Base-by-base conservation (phyloP, 2,329 filamentous ascomycete species). In the Claviceps spartinae region DNA sequence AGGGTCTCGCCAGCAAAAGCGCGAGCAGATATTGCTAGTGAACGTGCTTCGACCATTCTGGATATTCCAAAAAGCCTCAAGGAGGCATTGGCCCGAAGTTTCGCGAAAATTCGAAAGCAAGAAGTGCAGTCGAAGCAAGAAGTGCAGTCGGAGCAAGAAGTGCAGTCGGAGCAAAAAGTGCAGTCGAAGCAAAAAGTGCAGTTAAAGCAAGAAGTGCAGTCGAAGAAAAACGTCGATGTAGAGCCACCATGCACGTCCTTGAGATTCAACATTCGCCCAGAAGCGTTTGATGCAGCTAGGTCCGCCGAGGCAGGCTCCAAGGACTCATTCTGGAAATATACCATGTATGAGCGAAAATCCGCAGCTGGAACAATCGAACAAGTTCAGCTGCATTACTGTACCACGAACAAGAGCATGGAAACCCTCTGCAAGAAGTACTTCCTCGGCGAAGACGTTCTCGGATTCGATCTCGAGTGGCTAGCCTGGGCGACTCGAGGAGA, bases 391-490 rank as follows among this genome's bases (percentile, higher is more conserved):
- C 81, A 91, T 62, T 95, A 95, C 65, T 95, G 88, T 71, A 81
- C 71, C 48, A 84, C 73, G 52, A 77, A 75, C 45, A 71, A 79
- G 38, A 79, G 78, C 2, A 84, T 85, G 18, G 88, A 96, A 63
- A 67, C 71, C 5, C 76, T 86, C 7, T 73, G 80, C 54, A 66
- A 79, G 54, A 66, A 77, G 53, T 74, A 84, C 53, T 95, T 96
- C 58, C 62, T 82, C 41, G 58, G 76, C 26, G 81, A 93, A 60
- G 72, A 79, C 41, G 67, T 94, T 2, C 64, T 96, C n/a, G 90
- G 90, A 0, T 88, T 96, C 55, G 90, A 96, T 61, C 75, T 96
- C 55, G 91, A 96, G 69, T 96, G 91, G 90, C 74, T 80, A 50
- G 57, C 72, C 1, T 70, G 76, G 5, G 73, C 79, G 0, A 69